Evolutionary conservation across 768 basidiomycete species (phyloP).

Genomic region (Fistulinella prunicolor): DNA sequence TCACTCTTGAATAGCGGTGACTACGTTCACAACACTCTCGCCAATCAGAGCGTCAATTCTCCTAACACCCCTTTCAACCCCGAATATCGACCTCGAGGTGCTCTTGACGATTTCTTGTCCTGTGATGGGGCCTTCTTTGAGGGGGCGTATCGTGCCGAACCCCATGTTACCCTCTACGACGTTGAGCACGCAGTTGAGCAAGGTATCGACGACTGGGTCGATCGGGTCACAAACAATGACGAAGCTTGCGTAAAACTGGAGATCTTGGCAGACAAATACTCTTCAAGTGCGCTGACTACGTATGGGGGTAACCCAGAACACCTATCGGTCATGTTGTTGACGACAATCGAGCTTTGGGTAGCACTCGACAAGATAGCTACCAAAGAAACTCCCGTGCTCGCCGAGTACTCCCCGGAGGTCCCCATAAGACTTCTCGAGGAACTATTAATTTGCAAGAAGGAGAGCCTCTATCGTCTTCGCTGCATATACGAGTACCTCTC

Average conservation of each 20-base stretch:
- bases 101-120: slow-evolving; percentile 1
- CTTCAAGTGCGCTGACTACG: slow-evolving; percentile 16
- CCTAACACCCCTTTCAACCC: not conserved
- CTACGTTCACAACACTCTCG: not conserved
- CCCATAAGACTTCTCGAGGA: not conserved
- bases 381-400: not conserved
- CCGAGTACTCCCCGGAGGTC: not conserved
- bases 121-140: slow-evolving; percentile 4
- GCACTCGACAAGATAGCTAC: not conserved
- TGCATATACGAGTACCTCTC: not conserved
- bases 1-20: not conserved
- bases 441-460: not conserved
- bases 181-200: slow-evolving; percentile 19
- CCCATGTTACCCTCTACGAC: slow-evolving; percentile 26
- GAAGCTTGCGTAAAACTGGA: not conserved
- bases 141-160: slow-evolving; percentile 4
- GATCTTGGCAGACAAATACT: slow-evolving; percentile 17
- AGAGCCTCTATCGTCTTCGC: not conserved
- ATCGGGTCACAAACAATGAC: not conserved
- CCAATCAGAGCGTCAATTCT: not conserved
- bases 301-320: not conserved
- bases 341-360: not conserved
- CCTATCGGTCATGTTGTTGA: not conserved
- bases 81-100: slow-evolving; percentile 1
- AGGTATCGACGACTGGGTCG: slow-evolving; percentile 36